Evolutionary conservation across 2,329 filamentous ascomycete species (phyloP), one percentile per base, ranked within the genome.

Genomic region (Neopestalotiopsis sp.): DNA sequence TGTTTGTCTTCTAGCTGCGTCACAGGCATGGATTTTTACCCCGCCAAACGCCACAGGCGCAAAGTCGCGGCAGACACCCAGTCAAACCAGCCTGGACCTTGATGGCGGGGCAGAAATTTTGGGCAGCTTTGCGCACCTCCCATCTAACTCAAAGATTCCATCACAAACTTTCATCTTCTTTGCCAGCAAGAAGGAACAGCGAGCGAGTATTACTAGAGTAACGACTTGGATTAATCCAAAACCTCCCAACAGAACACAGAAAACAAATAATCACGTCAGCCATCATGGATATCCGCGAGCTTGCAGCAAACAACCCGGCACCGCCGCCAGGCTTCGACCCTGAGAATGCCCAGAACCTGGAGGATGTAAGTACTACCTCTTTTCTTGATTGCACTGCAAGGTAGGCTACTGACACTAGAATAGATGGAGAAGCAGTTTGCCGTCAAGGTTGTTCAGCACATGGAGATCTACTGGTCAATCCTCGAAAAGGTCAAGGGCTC

Each of bases 361-460:
- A 67, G n/a, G 65, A 67, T 60, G 65, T 67, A 24, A 67, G 65
- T n/a, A 28, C 10, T 28, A 20, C 7, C 45, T 38, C 34, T 40
- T 28, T 49, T 17, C 17, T 10, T 40, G 49, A 6, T n/a, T 12
- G 4, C 20, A 14, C 40, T 9, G 14, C 38, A 65, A 38, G 13
- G 12, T 13, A n/a, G 17, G 1, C 45, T 65, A 52, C 62, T 65
- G 42, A 65, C n/a, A 12, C 38, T 14, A 17, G 20, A 7, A 57
- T 73, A 97, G 93, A 98, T 99, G 80, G 96, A 99, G 88, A 97
- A 98, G 88, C 96, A 98, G 82, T 99, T 99, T 78, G 96, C 96
- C 38, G 96, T 99, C 76, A 98, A 98, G 85, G 95, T 92, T 65
- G 96, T 98, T 49, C 93, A 97, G 82, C 96, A 99, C 82, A 94